These are phyloP conservation scores for Tricholoma flavovirens DNA, from an alignment of 768 basidiomycete species.

Conservation along the genomic window DNA sequence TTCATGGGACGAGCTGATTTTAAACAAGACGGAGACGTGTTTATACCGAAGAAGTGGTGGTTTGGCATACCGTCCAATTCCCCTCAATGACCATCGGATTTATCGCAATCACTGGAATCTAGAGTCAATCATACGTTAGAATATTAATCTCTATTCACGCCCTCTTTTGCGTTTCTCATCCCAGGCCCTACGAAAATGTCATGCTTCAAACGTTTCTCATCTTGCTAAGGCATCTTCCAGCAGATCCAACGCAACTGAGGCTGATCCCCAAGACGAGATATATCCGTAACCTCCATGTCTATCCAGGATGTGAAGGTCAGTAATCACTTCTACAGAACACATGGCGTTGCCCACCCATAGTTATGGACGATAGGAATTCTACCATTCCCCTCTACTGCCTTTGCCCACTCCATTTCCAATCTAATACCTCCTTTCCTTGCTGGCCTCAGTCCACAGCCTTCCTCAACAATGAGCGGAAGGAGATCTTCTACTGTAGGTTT, in stretches of 20 bases:
- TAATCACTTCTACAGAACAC: neutral
- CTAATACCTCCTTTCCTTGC: conserved; percentile 52
- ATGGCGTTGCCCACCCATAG: conserved; percentile 49
- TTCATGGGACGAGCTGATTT: conserved; percentile 46
- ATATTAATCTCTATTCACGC: neutral
- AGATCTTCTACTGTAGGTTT: conserved; percentile 45
- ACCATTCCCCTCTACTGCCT: conserved; percentile 13
- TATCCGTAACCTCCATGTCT: conserved; percentile 61
- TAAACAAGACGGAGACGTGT: conserved; percentile 25
- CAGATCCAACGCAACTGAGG: conserved; percentile 41
- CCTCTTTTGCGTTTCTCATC: neutral
- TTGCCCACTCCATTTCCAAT: conserved; percentile 40
- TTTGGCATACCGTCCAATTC: conserved; percentile 21
- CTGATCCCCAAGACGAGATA: conserved; percentile 62
- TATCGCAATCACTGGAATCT: neutral
- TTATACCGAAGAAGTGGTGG: conserved; percentile 40
- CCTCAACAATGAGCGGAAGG: conserved; percentile 42
- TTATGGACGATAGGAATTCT: conserved; percentile 53
- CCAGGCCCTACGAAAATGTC: neutral
- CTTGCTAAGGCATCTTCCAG: conserved; percentile 35
- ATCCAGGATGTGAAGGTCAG: neutral
- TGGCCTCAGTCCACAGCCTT: conserved; percentile 52
- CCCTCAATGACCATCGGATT: neutral
- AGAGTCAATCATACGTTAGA: neutral
- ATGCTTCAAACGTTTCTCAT: neutral